Base-by-base conservation (phyloP, 805 yeast genomes). In the Alloascoidea hylecoeti region DNA sequence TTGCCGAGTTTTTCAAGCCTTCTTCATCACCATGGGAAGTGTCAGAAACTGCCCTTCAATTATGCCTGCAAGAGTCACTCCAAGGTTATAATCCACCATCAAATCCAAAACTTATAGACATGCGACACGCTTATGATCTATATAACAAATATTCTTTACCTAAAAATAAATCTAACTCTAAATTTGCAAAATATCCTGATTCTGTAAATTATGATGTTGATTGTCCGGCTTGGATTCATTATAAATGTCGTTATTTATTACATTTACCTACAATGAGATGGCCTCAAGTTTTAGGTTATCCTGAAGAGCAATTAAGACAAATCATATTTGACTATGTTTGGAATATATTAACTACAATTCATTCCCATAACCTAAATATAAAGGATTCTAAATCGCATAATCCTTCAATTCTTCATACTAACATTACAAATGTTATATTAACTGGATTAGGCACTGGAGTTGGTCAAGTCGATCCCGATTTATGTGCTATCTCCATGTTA, bases 371-470 rank as follows among this genome's bases (percentile, higher is more conserved):
- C 37, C 17, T 27, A 16, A 17, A 27, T 18, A 19, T 19, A 16
- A 16, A n/a, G 9, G 16, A n/a, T 16, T 2, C 23, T 13, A 28
- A 30, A 12, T 18, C 32, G 17, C 35, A 33, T 13, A n/a, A 23
- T 23, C 30, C n/a, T 23, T 23, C 30, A 9, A 23, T 23, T 23
- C 30, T 9, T n/a, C n/a, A 23, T n/a, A 9, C 9, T n/a, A 23
- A 23, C 30, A 47, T 57, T 4, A 45, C 45, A 34, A 49, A 54
- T 1, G 18, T 60, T 4, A 39, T 63, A 1, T 27, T 63, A 5
- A 56, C 66, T 0, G 67, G 66, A 1, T 38, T 63, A 5, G 68
- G 64, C 2, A 59, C 68, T 1, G 68, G 68, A 0, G 55, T 49
- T 35, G 68, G 68, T 2, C 50, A 49, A 2, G 43, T 63, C 3